Evolutionary conservation across 2,329 filamentous ascomycete species (phyloP), one percentile per base, ranked within the genome.

Genomic region (Cordyceps militaris): DNA sequence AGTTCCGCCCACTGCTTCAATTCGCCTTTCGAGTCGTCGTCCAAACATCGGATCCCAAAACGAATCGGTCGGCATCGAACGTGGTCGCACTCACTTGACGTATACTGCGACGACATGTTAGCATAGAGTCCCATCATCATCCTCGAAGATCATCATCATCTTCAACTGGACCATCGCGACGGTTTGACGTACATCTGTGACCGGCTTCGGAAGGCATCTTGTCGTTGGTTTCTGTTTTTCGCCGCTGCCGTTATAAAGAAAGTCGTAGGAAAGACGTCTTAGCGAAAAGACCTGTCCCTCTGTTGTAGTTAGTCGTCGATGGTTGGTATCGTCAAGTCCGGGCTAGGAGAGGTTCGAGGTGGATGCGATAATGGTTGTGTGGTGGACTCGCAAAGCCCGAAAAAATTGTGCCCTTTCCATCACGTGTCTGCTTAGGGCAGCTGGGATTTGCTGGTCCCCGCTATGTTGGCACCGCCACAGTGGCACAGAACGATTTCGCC

Each of bases 141-240:
- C 23, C 48, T 47, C 26, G 56, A 59, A 58, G 56, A 62, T 49
- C n/a, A 42, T 19, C 16, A 19, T n/a, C 34, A 42, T 42, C 46
- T 56, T 13, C 43, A 56, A 50, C 9, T 38, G 32, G 24, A n/a
- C 21, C 46, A 16, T 34, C 34, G 40, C 21, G 11, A 9, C 47
- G 24, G n/a, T 21, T 44, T 14, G 47, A 89, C 89, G 89, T 80
- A 93, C 89, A 82, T 88, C 89, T 85, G 86, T 92, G 88, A 79
- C 88, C 88, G 75, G 87, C 82, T 85, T 90, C 88, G 74, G 88
- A 87, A 88, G 87, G 84, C 89, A 94, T 94, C 77, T 84, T 91
- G 86, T 79, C 78, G 70, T 69, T 65, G 76, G 70, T 69, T 70
- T 72, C 69, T 65, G 76, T 70, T 69, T 70, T 72, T 71, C 71